Conservation (phyloP, 2,329 filamentous ascomycete genomes). For the Sporothrix protearum region DNA sequence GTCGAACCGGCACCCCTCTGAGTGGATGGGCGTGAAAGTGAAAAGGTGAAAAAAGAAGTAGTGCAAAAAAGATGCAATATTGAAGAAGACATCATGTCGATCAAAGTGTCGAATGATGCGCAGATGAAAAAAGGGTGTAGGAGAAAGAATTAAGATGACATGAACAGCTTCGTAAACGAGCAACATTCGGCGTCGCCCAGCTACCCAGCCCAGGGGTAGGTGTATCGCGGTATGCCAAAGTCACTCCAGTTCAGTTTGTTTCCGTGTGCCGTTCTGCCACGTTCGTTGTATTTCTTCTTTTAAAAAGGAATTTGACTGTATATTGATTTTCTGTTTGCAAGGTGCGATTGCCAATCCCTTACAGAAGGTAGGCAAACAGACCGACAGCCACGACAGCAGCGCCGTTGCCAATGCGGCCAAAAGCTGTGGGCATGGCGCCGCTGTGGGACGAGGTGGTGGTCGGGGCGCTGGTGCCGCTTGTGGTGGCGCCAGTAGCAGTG, state of each 20-base stretch:
- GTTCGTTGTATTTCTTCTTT: not conserved
- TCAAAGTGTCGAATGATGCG: conserved; percentile 12
- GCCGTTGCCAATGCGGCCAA: conserved; percentile 43
- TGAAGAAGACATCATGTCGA: conserved; percentile 21
- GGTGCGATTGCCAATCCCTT: conserved; percentile 25
- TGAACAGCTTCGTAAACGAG: not conserved
- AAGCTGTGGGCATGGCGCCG: conserved; percentile 33
- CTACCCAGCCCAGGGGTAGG: conserved; percentile 17
- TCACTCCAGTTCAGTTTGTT: not conserved
- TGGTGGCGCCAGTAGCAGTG: not conserved
- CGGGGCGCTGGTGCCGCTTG: conserved; percentile 20
- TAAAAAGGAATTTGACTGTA: not conserved
- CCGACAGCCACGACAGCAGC: conserved; percentile 50
- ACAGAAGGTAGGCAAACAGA: conserved; percentile 52
- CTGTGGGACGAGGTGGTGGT: conserved; percentile 29
- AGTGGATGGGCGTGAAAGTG: not conserved
- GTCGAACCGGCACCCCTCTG: conserved; percentile 16
- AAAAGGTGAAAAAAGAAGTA: conserved; percentile 7
- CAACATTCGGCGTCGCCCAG: not conserved
- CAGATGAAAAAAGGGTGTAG: not conserved
- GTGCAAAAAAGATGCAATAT: not conserved
- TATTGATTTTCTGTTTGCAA: not conserved
- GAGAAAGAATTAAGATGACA: not conserved
- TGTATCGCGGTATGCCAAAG: conserved; percentile 10
- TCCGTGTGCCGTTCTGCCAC: not conserved